These are phyloP conservation scores for Rhodocollybia butyracea DNA, from an alignment of 768 basidiomycete genomes.

Conservation along the genomic window DNA sequence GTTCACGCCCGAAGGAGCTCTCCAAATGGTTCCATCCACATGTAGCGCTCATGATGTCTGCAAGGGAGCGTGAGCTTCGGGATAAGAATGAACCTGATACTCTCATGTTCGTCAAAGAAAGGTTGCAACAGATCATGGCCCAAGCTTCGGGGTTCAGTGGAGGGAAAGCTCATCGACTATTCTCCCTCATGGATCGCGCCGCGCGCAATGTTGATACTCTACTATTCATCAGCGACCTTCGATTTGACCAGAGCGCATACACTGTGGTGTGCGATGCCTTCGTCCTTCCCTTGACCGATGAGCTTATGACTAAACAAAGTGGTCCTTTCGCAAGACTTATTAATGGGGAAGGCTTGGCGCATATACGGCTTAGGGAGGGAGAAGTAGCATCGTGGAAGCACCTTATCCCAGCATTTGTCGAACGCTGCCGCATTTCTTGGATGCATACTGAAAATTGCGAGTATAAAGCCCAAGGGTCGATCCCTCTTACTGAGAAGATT, in stretches of 20 bases:
- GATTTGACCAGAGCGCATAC: constrained; percentile 36
- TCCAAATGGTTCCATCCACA: constrained; percentile 30
- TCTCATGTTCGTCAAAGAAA: constrained; percentile 27
- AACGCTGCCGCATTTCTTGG: too few relatives aligned
- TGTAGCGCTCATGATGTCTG: constrained; percentile 23
- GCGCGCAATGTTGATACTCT: constrained; percentile 26
- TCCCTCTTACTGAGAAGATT: constrained; percentile 29
- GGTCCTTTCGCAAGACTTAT: constrained; percentile 10
- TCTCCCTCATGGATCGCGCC: constrained; percentile 17
- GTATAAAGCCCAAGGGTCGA: constrained; percentile 22
- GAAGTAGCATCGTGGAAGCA: constrained; percentile 37
- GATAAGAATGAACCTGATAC: constrained; percentile 18
- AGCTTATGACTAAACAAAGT: too few relatives aligned
- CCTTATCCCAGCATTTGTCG: too few relatives aligned
- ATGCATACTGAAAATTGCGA: constrained; percentile 34
- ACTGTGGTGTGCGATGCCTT: constrained; percentile 40
- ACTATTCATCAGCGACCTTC: constrained; percentile 33
- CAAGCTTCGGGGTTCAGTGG: constrained; percentile 17
- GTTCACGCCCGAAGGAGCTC: constrained; percentile 10
- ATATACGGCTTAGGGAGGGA: constrained; percentile 8
- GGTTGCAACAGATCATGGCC: constrained; percentile 20
- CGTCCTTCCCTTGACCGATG: constrained; percentile 28
- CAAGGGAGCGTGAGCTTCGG: constrained; percentile 19
- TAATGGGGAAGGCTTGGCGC: constrained; percentile 1
- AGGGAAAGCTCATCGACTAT: constrained; percentile 13